phyloP scores from a whole-genome alignment of 805 yeast genomes.

The Ascoidea rubescens region DNA sequence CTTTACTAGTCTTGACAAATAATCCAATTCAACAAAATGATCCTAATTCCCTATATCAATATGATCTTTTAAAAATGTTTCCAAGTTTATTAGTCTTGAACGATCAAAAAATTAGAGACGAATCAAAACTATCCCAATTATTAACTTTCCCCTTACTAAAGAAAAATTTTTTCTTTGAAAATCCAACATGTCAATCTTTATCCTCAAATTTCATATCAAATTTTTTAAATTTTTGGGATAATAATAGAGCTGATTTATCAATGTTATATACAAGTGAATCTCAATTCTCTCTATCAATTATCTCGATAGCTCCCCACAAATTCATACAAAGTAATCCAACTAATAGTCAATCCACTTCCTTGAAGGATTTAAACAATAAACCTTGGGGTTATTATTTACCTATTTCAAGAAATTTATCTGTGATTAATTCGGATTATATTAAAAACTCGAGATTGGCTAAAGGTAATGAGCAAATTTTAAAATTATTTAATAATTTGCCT shows the following conservation, averaged over 20 bases:
- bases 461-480: constrained; percentile 58
- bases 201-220: constrained; percentile 71
- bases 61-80: constrained; percentile 55
- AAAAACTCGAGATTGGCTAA: constrained; percentile 43
- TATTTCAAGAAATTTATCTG: constrained; percentile 62
- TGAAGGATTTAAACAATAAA: constrained; percentile 20
- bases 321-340: neutral
- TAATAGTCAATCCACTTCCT: constrained; percentile 4
- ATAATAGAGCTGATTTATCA: constrained; percentile 48
- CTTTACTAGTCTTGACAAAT: constrained; percentile 66
- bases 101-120: constrained; percentile 68
- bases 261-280: constrained; percentile 71
- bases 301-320: constrained; percentile 46
- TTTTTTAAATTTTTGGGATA: constrained; percentile 75
- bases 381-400: constrained; percentile 58
- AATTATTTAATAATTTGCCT: constrained; percentile 59
- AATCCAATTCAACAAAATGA: constrained; percentile 46
- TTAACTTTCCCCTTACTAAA: constrained; percentile 40
- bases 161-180: constrained; percentile 71
- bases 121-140: constrained; percentile 35
- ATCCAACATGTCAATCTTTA: constrained; percentile 48
- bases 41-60: constrained; percentile 30
- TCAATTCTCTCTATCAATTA: constrained; percentile 71
- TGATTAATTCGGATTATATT: constrained; percentile 31
- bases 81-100: constrained; percentile 74